These are phyloP conservation scores for Byssothecium circinans DNA, from an alignment of 2,329 filamentous ascomycete species.

Conservation along the genomic window DNA sequence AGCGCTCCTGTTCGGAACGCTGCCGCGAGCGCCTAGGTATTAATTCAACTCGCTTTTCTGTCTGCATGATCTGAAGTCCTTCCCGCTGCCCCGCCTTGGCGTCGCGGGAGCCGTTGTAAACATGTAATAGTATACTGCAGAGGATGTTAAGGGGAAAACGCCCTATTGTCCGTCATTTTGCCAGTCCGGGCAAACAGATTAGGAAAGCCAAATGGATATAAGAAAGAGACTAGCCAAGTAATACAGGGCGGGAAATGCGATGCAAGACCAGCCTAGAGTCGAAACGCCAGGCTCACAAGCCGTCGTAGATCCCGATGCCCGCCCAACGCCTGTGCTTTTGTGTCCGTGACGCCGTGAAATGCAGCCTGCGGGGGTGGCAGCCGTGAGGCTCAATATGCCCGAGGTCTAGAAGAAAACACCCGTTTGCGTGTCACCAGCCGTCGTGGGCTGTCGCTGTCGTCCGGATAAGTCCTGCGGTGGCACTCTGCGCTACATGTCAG, in stretches of 20 bases:
- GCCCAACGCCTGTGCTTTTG: constrained; percentile 44
- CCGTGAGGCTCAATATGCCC: constrained; percentile 20
- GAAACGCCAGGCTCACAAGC: constrained; percentile 43
- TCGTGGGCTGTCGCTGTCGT: constrained; percentile 38
- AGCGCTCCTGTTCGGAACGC: constrained; percentile 21
- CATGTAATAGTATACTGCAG: constrained; percentile 5
- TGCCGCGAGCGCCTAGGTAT: constrained; percentile 29
- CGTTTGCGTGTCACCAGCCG: constrained; percentile 33
- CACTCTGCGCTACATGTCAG: constrained; percentile 19
- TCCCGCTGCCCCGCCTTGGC: constrained; percentile 29
- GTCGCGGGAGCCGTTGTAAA: constrained; percentile 20
- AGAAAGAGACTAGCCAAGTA: constrained; percentile 27
- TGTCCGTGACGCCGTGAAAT: constrained; percentile 47
- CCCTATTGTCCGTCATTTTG: constrained; percentile 12
- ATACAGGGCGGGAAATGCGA: constrained; percentile 37
- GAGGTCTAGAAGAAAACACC: constrained; percentile 23
- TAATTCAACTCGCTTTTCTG: constrained; percentile 42
- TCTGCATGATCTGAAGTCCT: constrained; percentile 21
- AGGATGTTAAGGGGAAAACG: constrained; percentile 13
- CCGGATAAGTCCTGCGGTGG: constrained; percentile 34
- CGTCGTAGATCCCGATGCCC: constrained; percentile 37
- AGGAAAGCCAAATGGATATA: constrained; percentile 8
- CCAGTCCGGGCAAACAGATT: constrained; percentile 4
- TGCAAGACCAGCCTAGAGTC: constrained; percentile 40
- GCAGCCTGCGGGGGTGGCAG: constrained; percentile 35